Base-by-base conservation (phyloP, 495 filamentous ascomycete genomes). In the Penicillium robsamsonii region DNA sequence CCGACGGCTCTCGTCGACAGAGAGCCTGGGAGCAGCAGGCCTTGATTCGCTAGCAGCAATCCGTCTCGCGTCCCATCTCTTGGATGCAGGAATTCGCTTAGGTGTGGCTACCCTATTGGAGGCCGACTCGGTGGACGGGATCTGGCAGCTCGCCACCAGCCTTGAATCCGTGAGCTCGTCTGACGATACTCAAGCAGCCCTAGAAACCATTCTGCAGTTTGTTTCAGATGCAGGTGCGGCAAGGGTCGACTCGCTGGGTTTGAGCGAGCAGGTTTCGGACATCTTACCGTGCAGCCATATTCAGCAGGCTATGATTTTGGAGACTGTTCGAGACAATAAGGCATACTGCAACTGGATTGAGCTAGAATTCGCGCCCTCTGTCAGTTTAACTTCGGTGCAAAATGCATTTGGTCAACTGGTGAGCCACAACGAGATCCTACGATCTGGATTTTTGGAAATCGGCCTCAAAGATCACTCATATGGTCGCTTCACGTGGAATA, bases 301-400 rank as follows among this genome's bases (percentile, higher is more conserved):
- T 7, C 90, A 95, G 57, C 70, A 78, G 20, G 84, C 87, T n/a
- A 92, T 95, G 89, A 72, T 95, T 5, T 70, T 80, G 3, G 89
- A 92, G 61, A 90, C 87, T 1, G 63, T 70, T 6, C 74, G 75
- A 31, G 65, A 83, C 37, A 37, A 66, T 1, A 72, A 69, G 29
- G 75, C 85, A 9, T 93, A 95, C 67, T 86, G 84, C 66, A 95
- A 95, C 61, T 87, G 83, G 81, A 72, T 90, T 15, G 80, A 88
- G 57, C 62, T 92, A 9, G 70, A 76, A 5, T 66, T 88, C 35
- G 64, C 75, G 7, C 55, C 56, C 7, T 55, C 66, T 11, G 57
- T 68, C 56, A 45, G 50, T 8, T 33, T 59, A 0, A 27, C 64
- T 2, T 51, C 62, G 13, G 63, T 89, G 15, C 69, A 73, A 18